A percentile compares a stretch with the other conserved stretches of the same genome.
phyloP scores from a whole-genome alignment of 2,329 filamentous ascomycete species.

The Pyricularia grisea region DNA sequence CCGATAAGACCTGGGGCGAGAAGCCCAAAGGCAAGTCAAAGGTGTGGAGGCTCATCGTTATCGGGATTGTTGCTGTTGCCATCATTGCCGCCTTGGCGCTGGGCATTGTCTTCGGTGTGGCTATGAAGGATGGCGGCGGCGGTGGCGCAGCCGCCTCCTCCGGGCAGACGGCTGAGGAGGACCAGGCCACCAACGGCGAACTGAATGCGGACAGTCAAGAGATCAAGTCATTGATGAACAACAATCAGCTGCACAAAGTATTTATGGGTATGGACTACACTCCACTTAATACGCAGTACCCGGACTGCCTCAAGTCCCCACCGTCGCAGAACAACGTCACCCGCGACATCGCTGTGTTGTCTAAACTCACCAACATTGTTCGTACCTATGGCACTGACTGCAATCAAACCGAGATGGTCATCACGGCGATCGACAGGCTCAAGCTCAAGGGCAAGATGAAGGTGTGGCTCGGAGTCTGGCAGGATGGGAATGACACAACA shows the following conservation, averaged over 20 bases:
- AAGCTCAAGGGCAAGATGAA: conserved; percentile 65
- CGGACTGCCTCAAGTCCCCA: conserved; percentile 65
- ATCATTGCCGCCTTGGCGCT: conserved; percentile 64
- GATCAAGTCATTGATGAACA: conserved; percentile 70
- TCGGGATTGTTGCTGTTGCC: conserved; percentile 51
- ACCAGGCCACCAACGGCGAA: conserved; percentile 56
- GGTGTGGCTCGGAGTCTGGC: conserved; percentile 92
- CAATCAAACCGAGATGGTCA: conserved; percentile 91
- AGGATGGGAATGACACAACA: conserved; percentile 74
- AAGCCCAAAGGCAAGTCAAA: conserved; percentile 54
- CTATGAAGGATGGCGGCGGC: conserved; percentile 41
- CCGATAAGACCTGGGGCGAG: conserved; percentile 29
- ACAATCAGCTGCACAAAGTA: conserved; percentile 75
- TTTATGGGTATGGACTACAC: conserved; percentile 97
- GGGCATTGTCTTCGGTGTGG: conserved; percentile 63
- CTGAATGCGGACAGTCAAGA: conserved; percentile 65
- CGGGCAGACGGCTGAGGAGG: conserved; percentile 46
- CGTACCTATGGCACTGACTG: conserved; percentile 93
- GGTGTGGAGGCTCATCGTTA: conserved; percentile 62
- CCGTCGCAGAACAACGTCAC: conserved; percentile 94
- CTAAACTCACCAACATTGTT: conserved; percentile 79
- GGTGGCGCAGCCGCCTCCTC: conserved; percentile 21
- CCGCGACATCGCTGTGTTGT: conserved; percentile 79
- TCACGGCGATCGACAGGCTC: conserved; percentile 70
- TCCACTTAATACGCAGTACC: conserved; percentile 82